phyloP scores from a whole-genome alignment of 306 rosid species.

The Cicer pinnatifidum region DNA sequence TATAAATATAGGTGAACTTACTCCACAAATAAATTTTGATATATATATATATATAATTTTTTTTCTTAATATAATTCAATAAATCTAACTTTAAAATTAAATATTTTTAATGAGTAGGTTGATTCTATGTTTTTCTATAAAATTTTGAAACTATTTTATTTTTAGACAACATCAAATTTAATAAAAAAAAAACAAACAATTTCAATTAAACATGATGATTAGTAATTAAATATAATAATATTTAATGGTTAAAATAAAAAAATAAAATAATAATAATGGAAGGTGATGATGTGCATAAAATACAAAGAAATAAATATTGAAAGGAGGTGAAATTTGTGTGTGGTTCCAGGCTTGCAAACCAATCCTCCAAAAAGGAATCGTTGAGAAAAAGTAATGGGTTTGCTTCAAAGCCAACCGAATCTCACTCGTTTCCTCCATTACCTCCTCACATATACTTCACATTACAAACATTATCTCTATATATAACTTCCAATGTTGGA shows the following conservation, averaged over 20 bases:
- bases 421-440: constrained; percentile 82
- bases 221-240: too few relatives aligned
- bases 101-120: not conserved
- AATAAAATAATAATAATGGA: too few relatives aligned
- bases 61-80: not conserved
- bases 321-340: constrained; percentile 45
- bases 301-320: not conserved
- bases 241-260: too few relatives aligned
- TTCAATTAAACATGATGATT: not conserved
- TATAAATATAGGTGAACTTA: not conserved
- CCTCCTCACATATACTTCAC: constrained; percentile 65
- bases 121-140: not conserved
- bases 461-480: constrained; percentile 40
- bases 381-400: constrained; percentile 83
- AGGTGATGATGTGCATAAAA: not conserved
- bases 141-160: not conserved
- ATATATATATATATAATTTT: not conserved
- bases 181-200: not conserved
- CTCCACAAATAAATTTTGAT: not conserved
- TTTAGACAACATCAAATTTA: not conserved
- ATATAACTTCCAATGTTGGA: constrained; percentile 64
- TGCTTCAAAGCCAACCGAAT: constrained; percentile 99
- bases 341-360: constrained; percentile 94
- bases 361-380: constrained; percentile 90
- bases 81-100: not conserved